Conservation (phyloP, 2,329 filamentous ascomycete species). For the Exophiala oligosperma region DNA sequence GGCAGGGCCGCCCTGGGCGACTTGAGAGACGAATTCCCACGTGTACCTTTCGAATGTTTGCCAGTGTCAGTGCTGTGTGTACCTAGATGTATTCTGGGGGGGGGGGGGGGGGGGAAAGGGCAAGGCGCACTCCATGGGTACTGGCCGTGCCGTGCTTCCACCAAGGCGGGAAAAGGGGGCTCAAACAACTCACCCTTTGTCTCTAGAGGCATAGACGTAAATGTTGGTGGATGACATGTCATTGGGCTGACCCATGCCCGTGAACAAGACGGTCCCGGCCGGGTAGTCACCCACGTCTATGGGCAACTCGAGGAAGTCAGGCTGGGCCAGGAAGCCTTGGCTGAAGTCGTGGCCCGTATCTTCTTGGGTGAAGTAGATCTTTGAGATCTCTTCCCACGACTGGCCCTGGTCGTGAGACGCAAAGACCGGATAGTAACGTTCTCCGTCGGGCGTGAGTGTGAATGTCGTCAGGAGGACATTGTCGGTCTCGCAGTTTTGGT, state of each 20-base stretch:
- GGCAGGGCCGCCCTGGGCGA: slow-evolving; percentile 65
- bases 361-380: slow-evolving; percentile 53
- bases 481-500: slow-evolving; percentile 31
- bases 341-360: slow-evolving; percentile 57
- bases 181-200: slow-evolving; percentile 48
- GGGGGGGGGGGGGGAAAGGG: no score
- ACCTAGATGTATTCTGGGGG: no score
- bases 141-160: no score
- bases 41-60: slow-evolving; percentile 33
- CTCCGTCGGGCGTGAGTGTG: slow-evolving; percentile 57
- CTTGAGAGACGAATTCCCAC: slow-evolving; percentile 67
- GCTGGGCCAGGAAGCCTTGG: slow-evolving; percentile 65
- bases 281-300: slow-evolving; percentile 57
- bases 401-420: slow-evolving; percentile 54
- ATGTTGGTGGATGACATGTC: slow-evolving; percentile 65
- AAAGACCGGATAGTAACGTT: slow-evolving; percentile 55
- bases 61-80: no score
- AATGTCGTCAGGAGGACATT: slow-evolving; percentile 44
- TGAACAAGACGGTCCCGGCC: slow-evolving; percentile 63
- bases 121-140: no score
- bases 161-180: no score
- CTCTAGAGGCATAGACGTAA: slow-evolving; percentile 66
- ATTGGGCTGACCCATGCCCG: slow-evolving; percentile 56
- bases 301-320: slow-evolving; percentile 65
- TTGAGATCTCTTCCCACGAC: slow-evolving; percentile 64